phyloP scores from a whole-genome alignment of 75 land plant species.

The Cryptomeria japonica region DNA sequence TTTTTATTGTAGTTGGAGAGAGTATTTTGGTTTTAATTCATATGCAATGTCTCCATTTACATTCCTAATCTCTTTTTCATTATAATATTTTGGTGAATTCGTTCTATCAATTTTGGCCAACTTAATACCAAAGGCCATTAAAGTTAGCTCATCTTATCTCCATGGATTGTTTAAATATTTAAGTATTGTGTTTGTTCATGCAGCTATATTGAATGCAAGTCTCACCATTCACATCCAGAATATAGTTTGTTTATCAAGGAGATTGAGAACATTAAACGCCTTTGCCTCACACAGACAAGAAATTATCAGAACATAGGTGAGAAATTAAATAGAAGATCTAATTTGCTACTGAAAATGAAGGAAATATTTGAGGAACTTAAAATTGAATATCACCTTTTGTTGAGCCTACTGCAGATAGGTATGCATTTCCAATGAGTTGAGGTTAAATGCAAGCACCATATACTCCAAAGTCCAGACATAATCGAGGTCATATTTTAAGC shows the following conservation, averaged over 20 bases:
- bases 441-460: no score
- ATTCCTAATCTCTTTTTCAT: slow-evolving; percentile 23
- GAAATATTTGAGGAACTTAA: slow-evolving; percentile 46
- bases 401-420: neutral
- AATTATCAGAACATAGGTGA: slow-evolving; percentile 70
- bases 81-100: slow-evolving; percentile 8
- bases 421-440: no score
- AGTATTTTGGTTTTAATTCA: no score
- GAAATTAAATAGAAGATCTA: slow-evolving; percentile 55
- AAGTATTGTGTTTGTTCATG: neutral
- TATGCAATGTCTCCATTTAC: slow-evolving; percentile 14
- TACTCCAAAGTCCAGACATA: slow-evolving; percentile 25
- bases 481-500: slow-evolving; percentile 43
- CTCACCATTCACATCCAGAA: slow-evolving; percentile 57
- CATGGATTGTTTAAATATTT: no score
- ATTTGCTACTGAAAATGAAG: slow-evolving; percentile 61
- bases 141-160: no score
- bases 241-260: slow-evolving; percentile 48
- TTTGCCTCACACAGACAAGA: slow-evolving; percentile 64
- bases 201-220: slow-evolving; percentile 72
- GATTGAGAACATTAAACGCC: slow-evolving; percentile 41
- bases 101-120: neutral
- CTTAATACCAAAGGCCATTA: no score
- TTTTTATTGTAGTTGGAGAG: no score
- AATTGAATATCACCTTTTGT: slow-evolving; percentile 49